A percentile compares a stretch with the other conserved stretches of the same genome.
Evolutionary conservation across 306 rosid species (phyloP).

Genomic region (Castanospermum australe): DNA sequence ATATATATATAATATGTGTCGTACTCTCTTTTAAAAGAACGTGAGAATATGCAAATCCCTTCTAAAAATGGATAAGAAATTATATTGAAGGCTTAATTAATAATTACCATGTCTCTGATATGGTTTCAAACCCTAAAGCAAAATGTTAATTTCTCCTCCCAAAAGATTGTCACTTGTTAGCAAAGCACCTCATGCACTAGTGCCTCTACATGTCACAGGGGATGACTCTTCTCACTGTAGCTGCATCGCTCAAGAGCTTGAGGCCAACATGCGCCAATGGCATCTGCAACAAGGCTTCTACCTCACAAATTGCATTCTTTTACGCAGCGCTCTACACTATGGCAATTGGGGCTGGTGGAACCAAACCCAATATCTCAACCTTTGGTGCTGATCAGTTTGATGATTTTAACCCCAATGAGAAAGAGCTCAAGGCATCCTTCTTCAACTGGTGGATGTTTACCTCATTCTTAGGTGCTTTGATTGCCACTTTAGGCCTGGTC

Average conservation of each 20-base stretch:
- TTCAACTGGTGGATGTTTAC: constrained; percentile 99
- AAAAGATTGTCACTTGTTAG: not conserved
- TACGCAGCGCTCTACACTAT: constrained; percentile 78
- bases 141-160: not conserved
- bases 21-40: not conserved
- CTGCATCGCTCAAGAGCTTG: constrained; percentile 62
- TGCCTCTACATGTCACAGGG: constrained; percentile 50
- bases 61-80: not conserved
- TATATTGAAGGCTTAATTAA: not conserved
- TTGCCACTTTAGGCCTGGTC: constrained; percentile 79
- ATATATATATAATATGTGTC: too few species aligned
- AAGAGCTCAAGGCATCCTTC: constrained; percentile 72
- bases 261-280: constrained; percentile 64
- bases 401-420: constrained; percentile 75
- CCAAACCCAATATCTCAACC: constrained; percentile 93
- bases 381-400: constrained; percentile 97
- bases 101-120: too few species aligned
- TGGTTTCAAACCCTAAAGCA: not conserved
- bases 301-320: constrained; percentile 68
- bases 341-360: constrained; percentile 92
- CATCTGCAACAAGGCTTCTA: constrained; percentile 71
- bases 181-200: not conserved
- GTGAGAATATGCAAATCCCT: not conserved
- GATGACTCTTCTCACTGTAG: constrained; percentile 62
- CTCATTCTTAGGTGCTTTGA: constrained; percentile 77